Evolutionary conservation across 2,329 filamentous ascomycete genomes (phyloP).

Genomic region (Coniella lustricola): DNA sequence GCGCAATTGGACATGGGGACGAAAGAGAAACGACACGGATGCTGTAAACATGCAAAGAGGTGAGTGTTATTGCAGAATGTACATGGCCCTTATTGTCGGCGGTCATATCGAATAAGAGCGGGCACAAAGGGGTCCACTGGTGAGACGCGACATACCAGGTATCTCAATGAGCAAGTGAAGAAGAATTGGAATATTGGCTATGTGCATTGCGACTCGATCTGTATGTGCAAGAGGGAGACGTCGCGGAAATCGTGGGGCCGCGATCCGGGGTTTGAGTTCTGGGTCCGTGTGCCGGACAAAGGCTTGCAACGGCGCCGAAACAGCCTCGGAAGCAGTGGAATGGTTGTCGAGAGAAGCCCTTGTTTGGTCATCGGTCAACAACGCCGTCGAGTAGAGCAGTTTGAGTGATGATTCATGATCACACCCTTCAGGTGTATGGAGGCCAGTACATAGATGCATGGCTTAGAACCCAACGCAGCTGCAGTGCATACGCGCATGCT

Average conservation of each 20-base stretch:
- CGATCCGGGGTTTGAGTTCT: no score
- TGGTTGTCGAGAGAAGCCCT: no score
- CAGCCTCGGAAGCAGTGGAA: background rate
- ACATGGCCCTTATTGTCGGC: background rate
- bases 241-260: background rate
- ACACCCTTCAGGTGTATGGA: no score
- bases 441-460: background rate
- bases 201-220: slow-evolving; percentile 3
- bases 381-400: no score
- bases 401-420: slow-evolving; percentile 2
- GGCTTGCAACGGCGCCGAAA: no score
- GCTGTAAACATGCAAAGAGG: slow-evolving; percentile 22
- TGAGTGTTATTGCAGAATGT: background rate
- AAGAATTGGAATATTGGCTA: slow-evolving; percentile 5
- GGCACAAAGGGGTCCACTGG: background rate
- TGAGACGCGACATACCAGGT: background rate
- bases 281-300: no score
- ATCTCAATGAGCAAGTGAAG: slow-evolving; percentile 13
- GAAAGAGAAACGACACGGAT: slow-evolving; percentile 38
- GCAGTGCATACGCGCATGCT: no score
- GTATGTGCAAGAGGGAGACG: background rate
- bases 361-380: no score
- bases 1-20: slow-evolving; percentile 34
- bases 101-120: background rate
- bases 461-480: background rate